Percentiles rank a stretch among this genome's conserved stretches.
Evolutionary conservation across 2,329 filamentous ascomycete species (phyloP).

Genomic region (Arthrobotrys megalospora): DNA sequence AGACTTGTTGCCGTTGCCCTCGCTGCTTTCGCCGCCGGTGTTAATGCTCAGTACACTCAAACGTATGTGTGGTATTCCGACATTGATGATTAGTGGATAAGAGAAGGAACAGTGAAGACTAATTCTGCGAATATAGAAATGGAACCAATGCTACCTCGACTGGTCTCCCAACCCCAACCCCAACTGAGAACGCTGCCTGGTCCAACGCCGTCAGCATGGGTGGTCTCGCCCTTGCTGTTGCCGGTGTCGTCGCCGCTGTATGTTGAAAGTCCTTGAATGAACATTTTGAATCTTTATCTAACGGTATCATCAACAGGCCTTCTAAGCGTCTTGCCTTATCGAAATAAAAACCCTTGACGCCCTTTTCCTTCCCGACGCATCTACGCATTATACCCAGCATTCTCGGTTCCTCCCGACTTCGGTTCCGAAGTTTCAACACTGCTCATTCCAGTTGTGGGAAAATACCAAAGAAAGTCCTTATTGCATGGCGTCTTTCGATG

Average conservation of each 20-base stretch:
- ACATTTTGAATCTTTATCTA: slow-evolving; percentile 63
- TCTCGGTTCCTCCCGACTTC: slow-evolving; percentile 58
- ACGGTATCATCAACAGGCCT: slow-evolving; percentile 35
- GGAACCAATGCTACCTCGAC: slow-evolving; percentile 38
- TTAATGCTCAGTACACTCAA: slow-evolving; percentile 46
- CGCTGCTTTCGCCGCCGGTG: slow-evolving; percentile 63
- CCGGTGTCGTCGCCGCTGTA: slow-evolving; percentile 64
- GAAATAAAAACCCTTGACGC: slow-evolving; percentile 54
- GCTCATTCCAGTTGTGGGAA: slow-evolving; percentile 51
- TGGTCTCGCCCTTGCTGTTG: slow-evolving; percentile 63
- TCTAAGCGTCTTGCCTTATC: slow-evolving; percentile 45
- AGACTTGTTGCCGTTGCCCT: slow-evolving; percentile 62
- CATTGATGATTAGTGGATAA: not conserved
- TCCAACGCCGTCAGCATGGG: slow-evolving; percentile 64
- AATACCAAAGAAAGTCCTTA: slow-evolving; percentile 53
- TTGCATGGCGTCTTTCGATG: slow-evolving; percentile 61
- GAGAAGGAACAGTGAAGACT: slow-evolving; percentile 22
- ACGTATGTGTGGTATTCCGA: slow-evolving; percentile 39
- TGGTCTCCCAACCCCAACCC: slow-evolving; percentile 40
- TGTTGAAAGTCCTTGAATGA: slow-evolving; percentile 62
- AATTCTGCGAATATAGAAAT: slow-evolving; percentile 37
- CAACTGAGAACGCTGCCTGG: slow-evolving; percentile 60
- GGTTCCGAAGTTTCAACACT: slow-evolving; percentile 36
- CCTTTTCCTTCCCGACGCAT: slow-evolving; percentile 50
- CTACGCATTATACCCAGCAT: slow-evolving; percentile 60